Evolutionary conservation across 1,139 yeast genomes (phyloP), one percentile per base, ranked within the genome.

Genomic region (Taphrina confusa): DNA sequence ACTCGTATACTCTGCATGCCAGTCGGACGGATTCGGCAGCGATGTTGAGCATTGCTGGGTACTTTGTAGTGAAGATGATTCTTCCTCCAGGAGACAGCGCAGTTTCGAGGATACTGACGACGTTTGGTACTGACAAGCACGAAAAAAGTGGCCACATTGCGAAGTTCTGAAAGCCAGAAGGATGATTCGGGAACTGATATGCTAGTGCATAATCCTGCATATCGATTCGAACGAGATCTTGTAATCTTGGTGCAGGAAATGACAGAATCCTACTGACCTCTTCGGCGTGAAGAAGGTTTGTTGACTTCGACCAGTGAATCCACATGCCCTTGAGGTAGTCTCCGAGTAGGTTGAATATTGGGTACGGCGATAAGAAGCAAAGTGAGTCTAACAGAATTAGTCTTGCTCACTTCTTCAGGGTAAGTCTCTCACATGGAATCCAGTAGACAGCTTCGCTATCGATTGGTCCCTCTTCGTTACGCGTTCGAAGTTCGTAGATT

Each of bases 101-200:
- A 9, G 57, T 30, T 22, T 57, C 61, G 28, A 57, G 37, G 14
- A 57, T 34, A 14, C 57, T 45, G 39, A 50, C 61, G 30, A 57
- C 30, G 31, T 57, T 57, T 28, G 49, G 51, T 4, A 57, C 31
- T 12, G 57, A 49, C 44, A 57, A 37, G 25, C 61, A 57, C 23
- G 39, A 27, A 20, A 57, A 57, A 12, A 57, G 44, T 23, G 61
- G 61, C 61, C 61, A 57, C 57, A 57, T 37, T 20, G 37, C 54
- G 40, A 57, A 57, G 31, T 57, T 57, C 36, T 50, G 61, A 46
- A 57, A 57, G n/a, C 36, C 28, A 6, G 39, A 33, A 11, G 57
- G 22, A 14, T 45, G 36, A 20, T 11, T 33, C 14, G 61, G 61
- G 31, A 57, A 57, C 22, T 50, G 61, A 23, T 57, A 57, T 18